Percentiles rank a stretch among this genome's conserved stretches.
Conservation (phyloP, 345 rosid genomes). For the Turnera subulata region DNA sequence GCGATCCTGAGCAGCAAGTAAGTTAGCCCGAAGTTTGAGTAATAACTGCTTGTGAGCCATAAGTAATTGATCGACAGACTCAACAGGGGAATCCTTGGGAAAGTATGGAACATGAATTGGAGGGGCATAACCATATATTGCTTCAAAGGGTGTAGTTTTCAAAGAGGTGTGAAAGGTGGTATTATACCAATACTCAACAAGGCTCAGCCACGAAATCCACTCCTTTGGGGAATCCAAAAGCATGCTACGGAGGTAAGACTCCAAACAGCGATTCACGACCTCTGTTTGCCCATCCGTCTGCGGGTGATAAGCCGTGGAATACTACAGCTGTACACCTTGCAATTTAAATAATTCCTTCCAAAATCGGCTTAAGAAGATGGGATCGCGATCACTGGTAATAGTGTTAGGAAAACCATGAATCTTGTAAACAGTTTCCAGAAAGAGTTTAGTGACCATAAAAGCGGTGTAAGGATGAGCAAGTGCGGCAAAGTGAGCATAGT, state of each 20-base stretch:
- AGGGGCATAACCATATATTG: background rate
- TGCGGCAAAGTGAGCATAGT: too few species aligned
- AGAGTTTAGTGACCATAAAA: background rate
- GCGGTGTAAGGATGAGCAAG: background rate
- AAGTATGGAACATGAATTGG: background rate
- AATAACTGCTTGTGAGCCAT: too few species aligned
- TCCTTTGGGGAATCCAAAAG: background rate
- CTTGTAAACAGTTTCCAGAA: background rate
- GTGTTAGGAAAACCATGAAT: background rate
- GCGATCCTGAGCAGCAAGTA: accelerated
- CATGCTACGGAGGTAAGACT: background rate
- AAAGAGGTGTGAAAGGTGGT: too few species aligned
- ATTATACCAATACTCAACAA: too few species aligned
- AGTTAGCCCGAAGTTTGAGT: background rate
- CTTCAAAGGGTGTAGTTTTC: background rate
- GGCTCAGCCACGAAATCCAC: too few species aligned
- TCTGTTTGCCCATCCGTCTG: too few species aligned
- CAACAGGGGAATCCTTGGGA: background rate
- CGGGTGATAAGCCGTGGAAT: too few species aligned
- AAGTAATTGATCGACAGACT: background rate
- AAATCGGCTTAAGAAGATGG: too few species aligned
- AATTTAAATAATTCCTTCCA: too few species aligned
- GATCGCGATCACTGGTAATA: too few species aligned
- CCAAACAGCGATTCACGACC: background rate
- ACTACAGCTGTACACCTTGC: too few species aligned